These are phyloP conservation scores for Lipomyces starkeyi DNA, from an alignment of 805 yeast genomes.

Conservation along the genomic window DNA sequence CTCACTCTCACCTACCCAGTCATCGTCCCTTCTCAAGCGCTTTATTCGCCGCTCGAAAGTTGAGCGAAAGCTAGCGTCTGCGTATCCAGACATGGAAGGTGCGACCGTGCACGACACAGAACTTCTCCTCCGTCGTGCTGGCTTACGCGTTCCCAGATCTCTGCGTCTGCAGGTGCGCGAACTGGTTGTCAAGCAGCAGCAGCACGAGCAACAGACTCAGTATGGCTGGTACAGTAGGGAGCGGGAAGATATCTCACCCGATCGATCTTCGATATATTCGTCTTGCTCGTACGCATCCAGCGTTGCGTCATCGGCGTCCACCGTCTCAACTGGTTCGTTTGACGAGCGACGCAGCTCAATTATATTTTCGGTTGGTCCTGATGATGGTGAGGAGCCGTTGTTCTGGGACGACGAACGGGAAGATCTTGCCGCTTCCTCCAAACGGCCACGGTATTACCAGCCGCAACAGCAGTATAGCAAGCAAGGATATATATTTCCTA, in stretches of 20 bases:
- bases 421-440: neutral
- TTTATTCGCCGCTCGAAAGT: constrained; percentile 11
- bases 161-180: constrained; percentile 16
- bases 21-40: constrained; percentile 13
- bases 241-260: constrained; percentile 4
- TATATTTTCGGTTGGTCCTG: constrained; percentile 6
- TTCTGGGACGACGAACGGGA: constrained; percentile 21
- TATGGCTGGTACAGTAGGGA: neutral
- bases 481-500: constrained; percentile 2
- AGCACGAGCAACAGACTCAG: neutral
- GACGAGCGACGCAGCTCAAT: constrained; percentile 16
- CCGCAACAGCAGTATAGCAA: neutral
- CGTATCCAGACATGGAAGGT: constrained; percentile 32
- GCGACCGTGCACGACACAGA: constrained; percentile 30
- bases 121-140: constrained; percentile 15
- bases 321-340: neutral
- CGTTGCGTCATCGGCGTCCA: neutral
- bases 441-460: neutral
- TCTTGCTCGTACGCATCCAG: constrained; percentile 1
- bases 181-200: constrained; percentile 4
- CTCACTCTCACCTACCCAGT: constrained; percentile 9
- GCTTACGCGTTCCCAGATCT: constrained; percentile 21
- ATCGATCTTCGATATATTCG: constrained; percentile 6
- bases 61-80: constrained; percentile 17
- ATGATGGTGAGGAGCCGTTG: constrained; percentile 9